Evolutionary conservation across 176 grass and related monocot genomes (phyloP).

Genomic region (Triticum monococcum): DNA sequence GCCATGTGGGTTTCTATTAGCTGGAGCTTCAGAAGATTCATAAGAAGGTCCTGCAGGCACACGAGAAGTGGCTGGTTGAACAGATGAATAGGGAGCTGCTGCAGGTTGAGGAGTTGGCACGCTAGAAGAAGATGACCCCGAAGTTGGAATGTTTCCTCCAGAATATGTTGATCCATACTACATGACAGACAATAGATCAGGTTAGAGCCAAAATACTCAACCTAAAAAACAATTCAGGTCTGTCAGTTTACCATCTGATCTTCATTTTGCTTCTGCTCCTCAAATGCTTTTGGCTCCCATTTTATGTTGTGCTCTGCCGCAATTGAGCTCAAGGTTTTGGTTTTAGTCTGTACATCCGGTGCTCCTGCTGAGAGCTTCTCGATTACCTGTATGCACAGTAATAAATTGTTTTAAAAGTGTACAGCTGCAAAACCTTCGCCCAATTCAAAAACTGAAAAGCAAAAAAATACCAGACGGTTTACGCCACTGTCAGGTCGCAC

Average conservation of each 20-base stretch:
- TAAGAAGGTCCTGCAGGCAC: constrained; percentile 10
- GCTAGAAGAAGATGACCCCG: constrained; percentile 38
- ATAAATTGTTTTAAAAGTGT: constrained; percentile 1
- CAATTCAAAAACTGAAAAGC: background rate
- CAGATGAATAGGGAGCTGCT: constrained; percentile 15
- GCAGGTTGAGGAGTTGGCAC: constrained; percentile 34
- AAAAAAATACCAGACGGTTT: constrained; percentile 67
- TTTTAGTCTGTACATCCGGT: constrained; percentile 79
- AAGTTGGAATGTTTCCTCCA: constrained; percentile 46
- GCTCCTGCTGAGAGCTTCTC: constrained; percentile 90
- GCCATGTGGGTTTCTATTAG: constrained; percentile 14
- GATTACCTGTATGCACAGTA: constrained; percentile 53
- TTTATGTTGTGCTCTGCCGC: constrained; percentile 83
- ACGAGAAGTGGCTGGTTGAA: constrained; percentile 28
- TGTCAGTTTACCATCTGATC: constrained; percentile 57
- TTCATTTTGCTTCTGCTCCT: constrained; percentile 77
- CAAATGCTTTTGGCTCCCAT: constrained; percentile 88
- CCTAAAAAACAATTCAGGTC: constrained; percentile 1
- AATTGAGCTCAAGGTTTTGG: constrained; percentile 76
- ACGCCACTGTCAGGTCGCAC: constrained; percentile 78
- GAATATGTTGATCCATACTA: constrained; percentile 64
- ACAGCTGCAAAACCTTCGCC: background rate
- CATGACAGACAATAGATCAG: constrained; percentile 33
- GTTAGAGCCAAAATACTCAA: constrained; percentile 15
- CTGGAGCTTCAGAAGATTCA: constrained; percentile 20